Evolutionary conservation across 768 basidiomycete species (phyloP).

Genomic region (Mycena galopus): DNA sequence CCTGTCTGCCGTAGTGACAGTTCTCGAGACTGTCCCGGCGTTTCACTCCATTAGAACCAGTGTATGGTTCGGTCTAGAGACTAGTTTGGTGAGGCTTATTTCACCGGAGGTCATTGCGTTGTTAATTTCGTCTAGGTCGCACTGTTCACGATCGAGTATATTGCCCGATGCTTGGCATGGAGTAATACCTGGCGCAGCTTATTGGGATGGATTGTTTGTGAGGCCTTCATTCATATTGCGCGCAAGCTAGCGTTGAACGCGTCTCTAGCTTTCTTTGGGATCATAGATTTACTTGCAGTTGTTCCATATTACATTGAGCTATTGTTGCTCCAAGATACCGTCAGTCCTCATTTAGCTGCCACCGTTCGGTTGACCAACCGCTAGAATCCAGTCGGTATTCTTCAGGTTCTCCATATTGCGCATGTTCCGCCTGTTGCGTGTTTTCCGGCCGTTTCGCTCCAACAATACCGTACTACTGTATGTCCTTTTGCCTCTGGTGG

Average conservation of each 20-base stretch:
- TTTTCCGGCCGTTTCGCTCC: constrained; percentile 91
- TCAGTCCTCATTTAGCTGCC: constrained; percentile 51
- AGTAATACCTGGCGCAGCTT: constrained; percentile 74
- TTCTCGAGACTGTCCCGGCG: constrained; percentile 84
- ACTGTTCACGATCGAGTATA: constrained; percentile 89
- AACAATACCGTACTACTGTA: constrained; percentile 87
- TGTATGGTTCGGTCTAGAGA: constrained; percentile 91
- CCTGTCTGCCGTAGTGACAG: constrained; percentile 79
- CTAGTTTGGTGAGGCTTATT: constrained; percentile 59
- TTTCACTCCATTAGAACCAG: constrained; percentile 78
- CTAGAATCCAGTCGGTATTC: constrained; percentile 71
- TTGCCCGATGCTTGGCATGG: constrained; percentile 81
- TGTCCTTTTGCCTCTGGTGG: constrained; percentile 43
- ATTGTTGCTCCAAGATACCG: constrained; percentile 86
- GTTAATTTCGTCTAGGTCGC: constrained; percentile 58
- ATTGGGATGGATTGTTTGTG: constrained; percentile 78
- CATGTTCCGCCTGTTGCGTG: constrained; percentile 89
- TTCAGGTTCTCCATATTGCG: constrained; percentile 93
- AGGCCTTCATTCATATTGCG: constrained; percentile 37
- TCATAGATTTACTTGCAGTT: constrained; percentile 89
- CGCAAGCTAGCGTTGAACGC: constrained; percentile 31
- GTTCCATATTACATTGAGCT: constrained; percentile 92
- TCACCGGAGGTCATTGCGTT: not conserved
- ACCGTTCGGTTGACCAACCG: constrained; percentile 4
- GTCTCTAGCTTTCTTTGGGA: constrained; percentile 79